Conservation (phyloP, 768 basidiomycete genomes). For the Hygrophorus russula region DNA sequence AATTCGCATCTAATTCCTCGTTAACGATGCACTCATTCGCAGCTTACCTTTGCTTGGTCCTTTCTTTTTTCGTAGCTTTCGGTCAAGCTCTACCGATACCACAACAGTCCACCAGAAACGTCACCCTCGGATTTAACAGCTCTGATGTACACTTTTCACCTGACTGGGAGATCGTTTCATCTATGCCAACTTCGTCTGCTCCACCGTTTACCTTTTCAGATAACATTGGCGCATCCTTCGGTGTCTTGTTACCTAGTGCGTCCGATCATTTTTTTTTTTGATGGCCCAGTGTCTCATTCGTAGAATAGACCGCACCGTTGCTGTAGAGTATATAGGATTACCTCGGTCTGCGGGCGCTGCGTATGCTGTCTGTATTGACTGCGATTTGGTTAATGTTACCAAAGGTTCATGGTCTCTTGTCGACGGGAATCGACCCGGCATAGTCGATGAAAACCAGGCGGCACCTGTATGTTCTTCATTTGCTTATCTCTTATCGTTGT, state of each 20-base stretch:
- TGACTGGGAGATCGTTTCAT: neutral
- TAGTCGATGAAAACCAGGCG: neutral
- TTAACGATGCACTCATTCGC: neutral
- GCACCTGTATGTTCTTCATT: neutral
- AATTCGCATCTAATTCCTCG: neutral
- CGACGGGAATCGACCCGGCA: neutral
- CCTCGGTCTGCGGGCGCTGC: neutral
- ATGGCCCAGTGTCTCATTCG: constrained; percentile 1
- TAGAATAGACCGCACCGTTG: constrained; percentile 37
- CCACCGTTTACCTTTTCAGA: neutral
- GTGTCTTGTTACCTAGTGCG: constrained; percentile 42
- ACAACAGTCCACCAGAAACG: neutral
- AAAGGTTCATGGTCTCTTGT: neutral
- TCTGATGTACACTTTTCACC: neutral
- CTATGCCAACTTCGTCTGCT: neutral
- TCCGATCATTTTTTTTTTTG: constrained; percentile 9
- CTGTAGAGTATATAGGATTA: neutral
- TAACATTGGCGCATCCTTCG: neutral
- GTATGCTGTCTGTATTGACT: constrained; percentile 5
- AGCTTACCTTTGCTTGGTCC: neutral
- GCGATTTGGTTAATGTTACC: neutral
- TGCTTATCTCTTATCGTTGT: neutral
- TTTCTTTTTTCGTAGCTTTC: neutral
- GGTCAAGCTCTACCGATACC: neutral
- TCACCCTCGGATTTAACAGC: neutral